phyloP scores from a whole-genome alignment of 257 asterid genomes.

The Solanum okadae region DNA sequence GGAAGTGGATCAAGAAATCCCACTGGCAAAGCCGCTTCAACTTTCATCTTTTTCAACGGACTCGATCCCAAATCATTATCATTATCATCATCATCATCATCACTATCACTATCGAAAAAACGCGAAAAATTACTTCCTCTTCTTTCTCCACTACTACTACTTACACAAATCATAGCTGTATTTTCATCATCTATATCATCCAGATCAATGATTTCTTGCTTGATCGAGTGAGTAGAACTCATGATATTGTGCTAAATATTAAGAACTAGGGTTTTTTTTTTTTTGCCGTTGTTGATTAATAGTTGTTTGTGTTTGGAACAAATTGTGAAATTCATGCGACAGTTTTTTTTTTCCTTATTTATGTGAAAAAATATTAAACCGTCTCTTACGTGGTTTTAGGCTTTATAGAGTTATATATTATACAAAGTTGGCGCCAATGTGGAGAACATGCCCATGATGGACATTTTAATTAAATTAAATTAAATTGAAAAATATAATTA shows the following conservation, averaged over 20 bases:
- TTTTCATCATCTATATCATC: background rate
- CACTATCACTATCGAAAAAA: background rate
- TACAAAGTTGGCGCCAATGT: background rate
- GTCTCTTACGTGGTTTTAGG: background rate
- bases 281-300: background rate
- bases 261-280: background rate
- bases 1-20: slow-evolving; percentile 68
- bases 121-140: background rate
- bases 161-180: background rate
- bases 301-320: background rate
- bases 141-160: background rate
- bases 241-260: background rate
- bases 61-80: background rate
- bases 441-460: background rate
- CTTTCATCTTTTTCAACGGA: slow-evolving; percentile 25
- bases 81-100: background rate
- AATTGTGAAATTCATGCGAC: background rate
- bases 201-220: background rate
- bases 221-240: background rate
- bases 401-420: background rate
- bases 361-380: background rate
- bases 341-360: background rate
- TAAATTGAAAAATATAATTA: background rate
- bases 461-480: background rate
- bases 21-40: slow-evolving; percentile 28